Percentiles rank a stretch among this genome's conserved stretches.
These are phyloP conservation scores for Stromatinia cepivora DNA, from an alignment of 2,329 filamentous ascomycete genomes.

Conservation along the genomic window DNA sequence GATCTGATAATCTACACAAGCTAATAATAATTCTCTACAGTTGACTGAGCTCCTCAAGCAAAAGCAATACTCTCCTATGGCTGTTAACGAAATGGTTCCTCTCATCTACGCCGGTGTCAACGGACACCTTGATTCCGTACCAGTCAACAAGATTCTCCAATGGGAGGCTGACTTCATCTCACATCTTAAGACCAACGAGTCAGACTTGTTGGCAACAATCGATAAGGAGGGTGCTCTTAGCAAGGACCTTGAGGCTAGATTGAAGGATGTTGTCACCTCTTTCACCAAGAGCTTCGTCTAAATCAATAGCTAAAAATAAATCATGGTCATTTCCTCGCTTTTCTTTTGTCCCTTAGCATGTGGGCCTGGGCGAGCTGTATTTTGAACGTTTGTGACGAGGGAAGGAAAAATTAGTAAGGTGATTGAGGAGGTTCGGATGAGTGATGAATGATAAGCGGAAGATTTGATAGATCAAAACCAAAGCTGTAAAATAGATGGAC, in stretches of 20 bases:
- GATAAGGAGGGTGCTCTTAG: slow-evolving; percentile 94
- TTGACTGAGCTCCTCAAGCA: slow-evolving; percentile 98
- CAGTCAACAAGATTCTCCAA: slow-evolving; percentile 84
- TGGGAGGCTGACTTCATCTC: slow-evolving; percentile 96
- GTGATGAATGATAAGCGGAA: slow-evolving; percentile 29
- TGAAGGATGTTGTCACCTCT: slow-evolving; percentile 71
- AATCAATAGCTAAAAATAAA: slow-evolving; percentile 30
- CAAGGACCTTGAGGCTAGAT: slow-evolving; percentile 86
- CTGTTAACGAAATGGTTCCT: slow-evolving; percentile 99
- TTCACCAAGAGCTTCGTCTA: slow-evolving; percentile 92
- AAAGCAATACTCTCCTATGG: slow-evolving; percentile 99
- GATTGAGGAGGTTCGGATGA: slow-evolving; percentile 16
- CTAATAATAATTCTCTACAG: slow-evolving; percentile 44
- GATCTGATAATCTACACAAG: slow-evolving; percentile 31
- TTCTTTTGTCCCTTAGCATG: slow-evolving; percentile 38
- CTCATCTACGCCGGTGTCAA: slow-evolving; percentile 99
- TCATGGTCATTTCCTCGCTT: slow-evolving; percentile 29
- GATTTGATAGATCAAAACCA: slow-evolving; percentile 37
- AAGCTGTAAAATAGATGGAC: slow-evolving; percentile 42
- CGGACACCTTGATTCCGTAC: slow-evolving; percentile 85
- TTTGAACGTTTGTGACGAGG: slow-evolving; percentile 25
- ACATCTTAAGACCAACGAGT: slow-evolving; percentile 89
- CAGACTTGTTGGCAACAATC: slow-evolving; percentile 78
- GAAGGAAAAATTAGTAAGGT: slow-evolving; percentile 4
- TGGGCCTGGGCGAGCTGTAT: slow-evolving; percentile 32